Evolutionary conservation across 139 green algal genomes (phyloP).

Genomic region (Mesotaenium endlicherianum): DNA sequence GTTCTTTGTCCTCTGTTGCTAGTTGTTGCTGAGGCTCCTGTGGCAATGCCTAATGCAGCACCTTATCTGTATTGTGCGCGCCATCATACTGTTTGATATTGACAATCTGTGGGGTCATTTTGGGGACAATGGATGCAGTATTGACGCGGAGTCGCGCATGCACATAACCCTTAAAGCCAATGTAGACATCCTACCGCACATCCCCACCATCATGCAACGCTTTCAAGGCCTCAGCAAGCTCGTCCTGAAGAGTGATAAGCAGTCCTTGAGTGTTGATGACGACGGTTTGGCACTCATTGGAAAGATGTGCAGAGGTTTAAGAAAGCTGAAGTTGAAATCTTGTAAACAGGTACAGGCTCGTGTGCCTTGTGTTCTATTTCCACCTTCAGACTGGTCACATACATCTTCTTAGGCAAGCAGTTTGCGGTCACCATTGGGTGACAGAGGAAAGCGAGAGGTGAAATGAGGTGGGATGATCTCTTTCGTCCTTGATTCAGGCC

Average conservation of each 20-base stretch:
- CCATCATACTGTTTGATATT: background rate
- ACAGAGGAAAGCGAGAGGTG: background rate
- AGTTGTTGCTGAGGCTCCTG: background rate
- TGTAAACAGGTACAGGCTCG: conserved; percentile 19
- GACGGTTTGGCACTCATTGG: background rate
- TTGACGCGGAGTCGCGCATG: conserved; percentile 2
- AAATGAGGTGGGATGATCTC: background rate
- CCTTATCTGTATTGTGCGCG: background rate
- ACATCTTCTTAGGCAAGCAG: background rate
- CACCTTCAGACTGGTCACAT: background rate
- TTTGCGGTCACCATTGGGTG: background rate
- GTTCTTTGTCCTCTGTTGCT: background rate
- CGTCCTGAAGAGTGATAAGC: conserved; percentile 23
- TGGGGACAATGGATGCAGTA: too few relatives aligned
- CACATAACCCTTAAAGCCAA: background rate
- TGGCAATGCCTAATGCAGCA: too few relatives aligned
- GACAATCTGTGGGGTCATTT: too few relatives aligned
- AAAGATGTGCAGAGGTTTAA: background rate
- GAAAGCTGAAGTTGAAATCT: conserved; percentile 34
- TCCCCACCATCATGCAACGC: background rate
- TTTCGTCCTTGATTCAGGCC: background rate
- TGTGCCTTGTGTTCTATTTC: background rate
- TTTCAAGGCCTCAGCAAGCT: conserved; percentile 21
- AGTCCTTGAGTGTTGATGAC: conserved; percentile 1
- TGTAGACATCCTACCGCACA: background rate